Evolutionary conservation across 345 rosid genomes (phyloP), one percentile per base, ranked within the genome.

Genomic region (Citrus australasica): DNA sequence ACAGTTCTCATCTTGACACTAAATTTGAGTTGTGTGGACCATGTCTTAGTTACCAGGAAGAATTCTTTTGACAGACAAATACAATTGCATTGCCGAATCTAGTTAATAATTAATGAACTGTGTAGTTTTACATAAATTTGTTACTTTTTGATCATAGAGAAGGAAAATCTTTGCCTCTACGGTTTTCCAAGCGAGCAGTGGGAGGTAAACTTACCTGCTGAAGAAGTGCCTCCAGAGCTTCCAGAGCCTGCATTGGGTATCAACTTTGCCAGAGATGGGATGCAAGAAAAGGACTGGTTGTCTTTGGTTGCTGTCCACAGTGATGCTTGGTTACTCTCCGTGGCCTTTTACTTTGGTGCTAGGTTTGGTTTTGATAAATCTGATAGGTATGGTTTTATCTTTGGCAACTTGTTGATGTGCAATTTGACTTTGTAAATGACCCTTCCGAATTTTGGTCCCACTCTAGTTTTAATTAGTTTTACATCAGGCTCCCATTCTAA

Each of bases 221-320:
- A 88, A 86, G 91, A 88, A 78, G 92, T 88, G 69, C 92, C 92
- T 68, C 88, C 92, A 14, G 92, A 89, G 84, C 88, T 89, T 73
- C 92, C 92, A 0, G 92, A 89, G 83, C 92, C 92, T 62, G 89
- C 90, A 48, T 75, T 89, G 2, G 90, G 92, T 69, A 89, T 89
- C 69, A 89, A 89, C 80, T 89, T 89, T 71, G 90, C 90, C 62
- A 85, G 92, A 78, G 92, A 89, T 76, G 90, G 92, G 80, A 89
- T 89, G 92, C 90, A 85, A 85, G 88, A 87, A 73, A 89, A 87
- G 79, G 92, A 89, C 76, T 89, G 92, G 90, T 65, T 88, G 69
- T 85, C 90, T 64, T 85, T 88, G 78, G 88, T 88, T 60, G 88
- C 91, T 24, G 90, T 89, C 71, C 92, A 87, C 56, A 85, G 92